Percentiles rank a stretch among this genome's conserved stretches.
Evolutionary conservation across 2,329 filamentous ascomycete species (phyloP).

Genomic region (Pestalotiopsis sp.): DNA sequence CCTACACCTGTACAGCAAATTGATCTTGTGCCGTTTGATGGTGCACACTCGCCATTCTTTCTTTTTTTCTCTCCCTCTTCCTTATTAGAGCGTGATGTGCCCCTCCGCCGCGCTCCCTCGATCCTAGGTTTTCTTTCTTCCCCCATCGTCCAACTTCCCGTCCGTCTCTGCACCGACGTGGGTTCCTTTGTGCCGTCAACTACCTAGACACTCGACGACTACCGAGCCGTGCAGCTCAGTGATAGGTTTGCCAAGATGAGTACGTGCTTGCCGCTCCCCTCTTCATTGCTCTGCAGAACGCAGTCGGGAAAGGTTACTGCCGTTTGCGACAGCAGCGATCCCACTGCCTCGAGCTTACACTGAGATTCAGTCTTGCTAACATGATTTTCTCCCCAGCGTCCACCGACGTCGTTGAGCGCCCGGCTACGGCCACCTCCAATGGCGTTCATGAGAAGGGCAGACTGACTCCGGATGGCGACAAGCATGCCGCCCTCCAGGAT

Average conservation of each 20-base stretch:
- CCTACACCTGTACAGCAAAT: background rate
- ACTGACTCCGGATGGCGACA: background rate
- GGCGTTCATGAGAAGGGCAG: background rate
- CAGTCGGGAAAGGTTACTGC: background rate
- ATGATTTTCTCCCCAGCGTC: background rate
- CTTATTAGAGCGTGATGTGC: background rate
- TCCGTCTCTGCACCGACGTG: background rate
- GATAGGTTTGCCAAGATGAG: background rate
- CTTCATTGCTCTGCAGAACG: background rate
- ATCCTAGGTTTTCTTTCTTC: background rate
- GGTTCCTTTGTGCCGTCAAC: background rate
- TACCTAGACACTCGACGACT: background rate
- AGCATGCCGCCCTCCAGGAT: conserved; percentile 2
- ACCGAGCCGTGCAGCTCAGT: background rate
- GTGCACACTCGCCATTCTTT: background rate
- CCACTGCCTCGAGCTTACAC: background rate
- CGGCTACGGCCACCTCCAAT: background rate
- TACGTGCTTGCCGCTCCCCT: background rate
- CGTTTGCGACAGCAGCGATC: background rate
- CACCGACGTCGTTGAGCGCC: background rate
- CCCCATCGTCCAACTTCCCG: background rate
- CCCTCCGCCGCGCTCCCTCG: background rate
- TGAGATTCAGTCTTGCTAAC: background rate
- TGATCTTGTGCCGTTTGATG: background rate
- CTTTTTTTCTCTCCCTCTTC: background rate